phyloP scores from a whole-genome alignment of 1,284 basidiomycete genomes.

The Sporisorium iseilematis-ciliati region DNA sequence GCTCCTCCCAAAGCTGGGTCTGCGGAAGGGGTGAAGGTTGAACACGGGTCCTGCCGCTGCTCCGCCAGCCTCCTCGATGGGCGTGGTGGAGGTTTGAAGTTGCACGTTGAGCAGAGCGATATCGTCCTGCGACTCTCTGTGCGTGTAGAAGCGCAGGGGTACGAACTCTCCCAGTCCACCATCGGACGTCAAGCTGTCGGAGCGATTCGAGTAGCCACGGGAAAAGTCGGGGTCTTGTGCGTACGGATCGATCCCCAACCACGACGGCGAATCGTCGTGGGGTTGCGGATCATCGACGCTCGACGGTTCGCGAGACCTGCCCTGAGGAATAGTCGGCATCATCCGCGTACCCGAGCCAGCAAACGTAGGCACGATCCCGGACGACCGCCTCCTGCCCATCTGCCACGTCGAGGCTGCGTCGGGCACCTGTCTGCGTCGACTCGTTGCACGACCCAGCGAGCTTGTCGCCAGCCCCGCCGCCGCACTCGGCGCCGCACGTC shows the following conservation, averaged over 20 bases:
- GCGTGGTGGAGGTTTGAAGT: constrained; percentile 7
- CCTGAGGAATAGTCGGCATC: constrained; percentile 46
- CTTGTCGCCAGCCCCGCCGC: constrained; percentile 3
- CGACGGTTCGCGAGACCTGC: constrained; percentile 32
- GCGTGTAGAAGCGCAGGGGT: constrained; percentile 19
- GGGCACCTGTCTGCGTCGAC: neutral
- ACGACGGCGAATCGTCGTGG: constrained; percentile 8
- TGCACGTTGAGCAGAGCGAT: constrained; percentile 16
- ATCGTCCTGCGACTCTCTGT: constrained; percentile 34
- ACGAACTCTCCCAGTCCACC: constrained; percentile 16
- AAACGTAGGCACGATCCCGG: constrained; percentile 6
- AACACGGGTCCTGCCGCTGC: constrained; percentile 9
- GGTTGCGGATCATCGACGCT: constrained; percentile 1
- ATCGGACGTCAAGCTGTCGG: constrained; percentile 20
- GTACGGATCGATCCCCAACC: constrained; percentile 27
- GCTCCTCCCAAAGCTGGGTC: neutral
- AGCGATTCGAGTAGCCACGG: constrained; percentile 7
- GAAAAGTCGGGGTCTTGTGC: neutral
- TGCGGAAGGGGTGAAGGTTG: constrained; percentile 24
- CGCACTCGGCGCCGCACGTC: neutral
- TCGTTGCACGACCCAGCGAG: constrained; percentile 17
- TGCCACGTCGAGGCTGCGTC: constrained; percentile 28
- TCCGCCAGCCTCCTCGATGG: neutral
- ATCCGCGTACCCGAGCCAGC: neutral
- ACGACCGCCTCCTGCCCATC: constrained; percentile 38